Evolutionary conservation across 2,329 filamentous ascomycete genomes (phyloP), one percentile per base, ranked within the genome.

Genomic region (Verticillium albo-atrum): DNA sequence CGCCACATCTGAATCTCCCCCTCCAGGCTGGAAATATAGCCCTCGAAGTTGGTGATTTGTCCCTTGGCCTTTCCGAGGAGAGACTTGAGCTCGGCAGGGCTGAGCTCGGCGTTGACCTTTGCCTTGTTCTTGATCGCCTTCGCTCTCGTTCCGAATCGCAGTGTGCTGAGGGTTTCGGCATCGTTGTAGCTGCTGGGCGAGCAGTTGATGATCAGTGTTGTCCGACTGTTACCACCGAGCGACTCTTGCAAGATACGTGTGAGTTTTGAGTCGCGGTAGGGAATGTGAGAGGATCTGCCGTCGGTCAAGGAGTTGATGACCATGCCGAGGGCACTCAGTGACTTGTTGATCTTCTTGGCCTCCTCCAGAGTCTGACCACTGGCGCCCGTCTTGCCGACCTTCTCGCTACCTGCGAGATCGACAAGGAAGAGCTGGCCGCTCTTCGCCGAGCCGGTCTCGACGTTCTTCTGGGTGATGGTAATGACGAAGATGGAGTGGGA

Each of bases 91-190:
- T 99, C 95, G 14, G 92, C 87, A 53, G 95, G 95, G 70, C 94
- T 98, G 68, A 99, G 85, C 75, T 99, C 95, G 53, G 94, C 93
- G 72, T 99, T 99, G 84, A 99, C 90, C 89, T 98, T 99, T 76
- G 95, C 95, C 83, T 98, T 98, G 82, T 98, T 98, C 89, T 98
- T 97, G 81, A 99, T 99, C 0, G 92, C 91, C 81, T 99, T 99
- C 60, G 95, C 95, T 72, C 95, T 84, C 77, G 95, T 96, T 80
- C 95, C 95, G 72, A 98, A 99, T 53, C 93, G 87, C 62, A 99
- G 78, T 1, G 95, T 99, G 65, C 92, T 89, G 55, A 98, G 78
- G 0, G 95, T 98, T 79, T 99, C 95, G 58, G 89, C 87, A 77
- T 97, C 94, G 80, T 99, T 98, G 80, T 98, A 98, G 72, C 92